Conservation (phyloP, 2,329 filamentous ascomycete species). For the Canariomyces notabilis region DNA sequence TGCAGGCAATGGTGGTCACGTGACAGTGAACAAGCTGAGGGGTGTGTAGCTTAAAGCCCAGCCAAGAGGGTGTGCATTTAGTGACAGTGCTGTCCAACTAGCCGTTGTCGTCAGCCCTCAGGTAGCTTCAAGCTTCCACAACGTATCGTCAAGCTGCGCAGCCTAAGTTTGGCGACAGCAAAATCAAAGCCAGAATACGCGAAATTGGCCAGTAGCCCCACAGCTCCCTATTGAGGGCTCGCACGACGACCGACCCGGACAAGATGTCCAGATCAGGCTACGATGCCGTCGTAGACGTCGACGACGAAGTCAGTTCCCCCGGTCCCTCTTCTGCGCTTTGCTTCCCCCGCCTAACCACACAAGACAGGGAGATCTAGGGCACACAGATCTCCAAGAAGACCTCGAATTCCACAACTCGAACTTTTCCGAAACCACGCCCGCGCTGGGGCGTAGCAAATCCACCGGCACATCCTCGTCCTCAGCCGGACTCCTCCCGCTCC, state of each 20-base stretch:
- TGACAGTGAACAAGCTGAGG: slow-evolving; percentile 1
- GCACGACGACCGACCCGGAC: slow-evolving; percentile 16
- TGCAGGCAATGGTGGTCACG: slow-evolving; percentile 1
- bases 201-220: neutral
- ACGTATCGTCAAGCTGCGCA: slow-evolving; percentile 4
- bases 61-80: slow-evolving; percentile 5
- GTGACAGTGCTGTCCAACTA: slow-evolving; percentile 8
- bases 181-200: neutral
- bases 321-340: slow-evolving; percentile 1
- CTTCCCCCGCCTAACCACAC: slow-evolving; percentile 13
- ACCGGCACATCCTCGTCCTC: slow-evolving; percentile 35
- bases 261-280: slow-evolving; percentile 82
- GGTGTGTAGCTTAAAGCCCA: neutral
- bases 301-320: slow-evolving; percentile 70
- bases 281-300: slow-evolving; percentile 95
- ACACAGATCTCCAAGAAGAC: slow-evolving; percentile 97
- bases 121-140: slow-evolving; percentile 2
- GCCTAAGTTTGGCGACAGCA: neutral
- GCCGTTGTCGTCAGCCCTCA: slow-evolving; percentile 20
- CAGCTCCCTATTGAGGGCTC: too few relatives aligned
- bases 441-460: slow-evolving; percentile 38
- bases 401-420: slow-evolving; percentile 97
- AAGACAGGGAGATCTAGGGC: slow-evolving; percentile 83
- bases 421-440: slow-evolving; percentile 59
- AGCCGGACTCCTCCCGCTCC: slow-evolving; percentile 53